Evolutionary conservation across 768 basidiomycete species (phyloP), one percentile per base, ranked within the genome.

Genomic region (Naganishia friedmannii): DNA sequence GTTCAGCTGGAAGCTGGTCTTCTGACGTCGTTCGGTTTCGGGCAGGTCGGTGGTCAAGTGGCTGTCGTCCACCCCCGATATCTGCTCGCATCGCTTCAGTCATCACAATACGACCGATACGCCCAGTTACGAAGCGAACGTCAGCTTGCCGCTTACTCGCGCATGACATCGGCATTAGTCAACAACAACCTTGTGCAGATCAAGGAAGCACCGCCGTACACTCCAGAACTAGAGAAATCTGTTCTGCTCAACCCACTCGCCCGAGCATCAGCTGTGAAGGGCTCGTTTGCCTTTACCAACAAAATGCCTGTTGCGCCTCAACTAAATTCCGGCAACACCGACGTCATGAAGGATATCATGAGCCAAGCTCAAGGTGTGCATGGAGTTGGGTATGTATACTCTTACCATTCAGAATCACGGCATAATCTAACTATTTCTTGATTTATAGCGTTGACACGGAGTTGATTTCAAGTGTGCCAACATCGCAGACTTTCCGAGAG

Each of bases 21-120:
- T 48, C 73, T 82, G 57, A 82, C 81, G 51, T 80, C 79, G 19
- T 82, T 82, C 77, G 95, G 96, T 73, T 98, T 98, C 84, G 94
- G 96, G 76, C 96, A 97, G 86, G 95, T 97, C 72, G 96, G 96
- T 66, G 96, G 96, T 67, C 90, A 88, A 68, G 90, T 89, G 53
- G 85, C 94, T 73, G 84, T 97, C 76, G 78, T 98, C 60, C 89
- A 98, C 80, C 94, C 96, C 72, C 90, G 92, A 74, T 92, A 91
- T 83, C 85, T 96, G 73, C 88, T 94, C 73, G 95, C 89, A 48
- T 85, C 90, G 12, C 83, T 97, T 45, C 88, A 93, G 71, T 87
- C 91, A 0, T 84, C 86, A n/a, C 81, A 84, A 71, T 94, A 93
- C 75, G 86, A 88, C 63, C 82, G 84, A n/a, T 98, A 99, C 85